Conservation (phyloP, 768 basidiomycete genomes). For the Suillus weaverae region DNA sequence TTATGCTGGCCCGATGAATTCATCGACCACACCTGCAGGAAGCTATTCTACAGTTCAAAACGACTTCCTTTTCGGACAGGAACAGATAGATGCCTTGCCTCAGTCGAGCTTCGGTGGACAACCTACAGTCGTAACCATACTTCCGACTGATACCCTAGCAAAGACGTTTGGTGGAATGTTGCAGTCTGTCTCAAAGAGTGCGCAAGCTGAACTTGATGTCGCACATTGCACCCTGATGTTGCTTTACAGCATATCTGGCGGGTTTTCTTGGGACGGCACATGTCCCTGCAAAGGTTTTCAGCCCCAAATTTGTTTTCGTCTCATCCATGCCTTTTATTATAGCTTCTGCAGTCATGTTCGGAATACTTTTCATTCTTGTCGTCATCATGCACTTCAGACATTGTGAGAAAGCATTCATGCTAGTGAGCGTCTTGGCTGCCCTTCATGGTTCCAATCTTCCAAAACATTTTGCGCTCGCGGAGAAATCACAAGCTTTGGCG, state of each 20-base stretch:
- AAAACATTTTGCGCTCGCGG: slow-evolving; percentile 15
- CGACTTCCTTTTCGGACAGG: slow-evolving; percentile 22
- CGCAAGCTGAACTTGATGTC: slow-evolving; percentile 17
- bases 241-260: slow-evolving; percentile 18
- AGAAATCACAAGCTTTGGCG: background rate
- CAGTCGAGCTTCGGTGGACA: background rate
- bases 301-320: slow-evolving; percentile 23
- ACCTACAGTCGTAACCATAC: slow-evolving; percentile 8
- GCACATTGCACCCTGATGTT: background rate
- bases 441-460: slow-evolving; percentile 28
- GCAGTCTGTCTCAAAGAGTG: slow-evolving; percentile 15
- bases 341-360: slow-evolving; percentile 24
- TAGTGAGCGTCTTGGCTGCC: slow-evolving; percentile 22
- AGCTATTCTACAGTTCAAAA: slow-evolving; percentile 11
- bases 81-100: slow-evolving; percentile 16
- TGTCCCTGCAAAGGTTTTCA: slow-evolving; percentile 30
- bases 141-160: slow-evolving; percentile 19
- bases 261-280: slow-evolving; percentile 27
- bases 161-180: slow-evolving; percentile 20
- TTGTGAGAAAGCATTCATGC: slow-evolving; percentile 25
- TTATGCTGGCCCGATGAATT: background rate
- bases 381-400: slow-evolving; percentile 24
- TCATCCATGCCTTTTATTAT: slow-evolving; percentile 29
- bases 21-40: background rate
- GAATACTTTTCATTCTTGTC: slow-evolving; percentile 21